Evolutionary conservation across 164 flowering plant genomes (phyloP).

Genomic region (Kingdonia uniflora): DNA sequence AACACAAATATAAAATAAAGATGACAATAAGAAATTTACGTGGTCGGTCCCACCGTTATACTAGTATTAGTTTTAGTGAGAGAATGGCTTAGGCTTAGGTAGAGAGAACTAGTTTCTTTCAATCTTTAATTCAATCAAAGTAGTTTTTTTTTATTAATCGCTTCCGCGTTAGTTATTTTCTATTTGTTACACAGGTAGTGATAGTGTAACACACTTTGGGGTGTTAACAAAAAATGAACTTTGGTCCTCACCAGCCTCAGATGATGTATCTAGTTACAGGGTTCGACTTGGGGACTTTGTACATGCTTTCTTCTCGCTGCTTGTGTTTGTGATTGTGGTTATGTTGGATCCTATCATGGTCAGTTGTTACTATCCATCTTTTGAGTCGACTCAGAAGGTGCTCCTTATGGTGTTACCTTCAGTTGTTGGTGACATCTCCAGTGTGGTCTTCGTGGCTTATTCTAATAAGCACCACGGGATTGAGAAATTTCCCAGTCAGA

Average conservation of each 20-base stretch:
- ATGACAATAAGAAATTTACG: no score
- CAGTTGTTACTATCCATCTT: constrained; percentile 53
- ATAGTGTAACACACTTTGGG: constrained; percentile 48
- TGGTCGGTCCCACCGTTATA: no score
- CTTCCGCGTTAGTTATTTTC: no score
- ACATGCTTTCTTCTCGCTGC: constrained; percentile 41
- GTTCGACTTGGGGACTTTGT: constrained; percentile 58
- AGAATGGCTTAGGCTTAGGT: no score
- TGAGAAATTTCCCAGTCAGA: no score
- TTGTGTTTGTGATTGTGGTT: constrained; percentile 25
- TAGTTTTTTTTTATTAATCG: no score
- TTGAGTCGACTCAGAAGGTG: constrained; percentile 27
- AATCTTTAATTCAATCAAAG: no score
- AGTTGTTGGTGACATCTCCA: constrained; percentile 35
- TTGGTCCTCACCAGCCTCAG: constrained; percentile 24
- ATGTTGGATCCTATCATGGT: constrained; percentile 46
- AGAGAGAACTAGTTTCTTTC: no score
- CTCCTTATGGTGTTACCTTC: constrained; percentile 60
- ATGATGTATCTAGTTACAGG: constrained; percentile 34
- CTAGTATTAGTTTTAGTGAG: no score
- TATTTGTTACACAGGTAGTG: constrained; percentile 24
- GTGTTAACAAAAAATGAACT: constrained; percentile 52
- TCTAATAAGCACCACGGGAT: constrained; percentile 73
- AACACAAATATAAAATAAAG: no score
- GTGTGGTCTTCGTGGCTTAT: constrained; percentile 39